Evolutionary conservation across 495 filamentous ascomycete species (phyloP).

Genomic region (Podospora tetraspora): DNA sequence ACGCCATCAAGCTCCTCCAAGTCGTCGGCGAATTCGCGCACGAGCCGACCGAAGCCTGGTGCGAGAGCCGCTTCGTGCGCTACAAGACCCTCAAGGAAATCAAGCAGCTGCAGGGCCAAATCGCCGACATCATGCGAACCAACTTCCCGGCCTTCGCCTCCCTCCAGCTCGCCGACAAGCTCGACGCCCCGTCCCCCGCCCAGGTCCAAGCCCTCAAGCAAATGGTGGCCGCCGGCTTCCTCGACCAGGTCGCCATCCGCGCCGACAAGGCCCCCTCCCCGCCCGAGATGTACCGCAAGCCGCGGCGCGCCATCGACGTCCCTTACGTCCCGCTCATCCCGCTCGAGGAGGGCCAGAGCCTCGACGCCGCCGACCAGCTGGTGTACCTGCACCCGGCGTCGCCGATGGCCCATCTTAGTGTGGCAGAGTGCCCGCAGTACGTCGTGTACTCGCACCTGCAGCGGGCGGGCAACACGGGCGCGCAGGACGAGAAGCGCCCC

Average conservation of each 20-base stretch:
- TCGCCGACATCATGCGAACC: conserved; percentile 69
- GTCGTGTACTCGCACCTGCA: conserved; percentile 84
- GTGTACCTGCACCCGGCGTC: conserved; percentile 89
- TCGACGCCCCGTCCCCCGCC: conserved; percentile 64
- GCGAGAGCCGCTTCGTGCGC: conserved; percentile 73
- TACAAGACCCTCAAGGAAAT: conserved; percentile 83
- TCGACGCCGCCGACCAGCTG: conserved; percentile 39
- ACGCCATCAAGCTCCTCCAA: conserved; percentile 86
- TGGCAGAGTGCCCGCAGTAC: conserved; percentile 71
- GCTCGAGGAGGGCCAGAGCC: conserved; percentile 43
- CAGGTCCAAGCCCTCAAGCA: conserved; percentile 81
- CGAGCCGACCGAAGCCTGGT: conserved; percentile 63
- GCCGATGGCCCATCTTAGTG: conserved; percentile 62
- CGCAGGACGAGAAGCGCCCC: conserved; percentile 47
- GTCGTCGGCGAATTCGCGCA: conserved; percentile 80
- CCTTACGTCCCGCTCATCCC: conserved; percentile 85
- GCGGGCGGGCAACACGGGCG: conserved; percentile 50
- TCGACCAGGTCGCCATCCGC: conserved; percentile 93
- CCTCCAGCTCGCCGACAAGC: conserved; percentile 50
- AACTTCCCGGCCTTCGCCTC: conserved; percentile 65
- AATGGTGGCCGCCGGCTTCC: conserved; percentile 86
- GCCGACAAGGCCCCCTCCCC: conserved; percentile 75
- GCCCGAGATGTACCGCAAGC: conserved; percentile 63
- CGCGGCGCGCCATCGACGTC: conserved; percentile 77
- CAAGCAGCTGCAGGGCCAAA: conserved; percentile 72